Evolutionary conservation across 768 basidiomycete species (phyloP).

Genomic region (Dendrothele bispora): DNA sequence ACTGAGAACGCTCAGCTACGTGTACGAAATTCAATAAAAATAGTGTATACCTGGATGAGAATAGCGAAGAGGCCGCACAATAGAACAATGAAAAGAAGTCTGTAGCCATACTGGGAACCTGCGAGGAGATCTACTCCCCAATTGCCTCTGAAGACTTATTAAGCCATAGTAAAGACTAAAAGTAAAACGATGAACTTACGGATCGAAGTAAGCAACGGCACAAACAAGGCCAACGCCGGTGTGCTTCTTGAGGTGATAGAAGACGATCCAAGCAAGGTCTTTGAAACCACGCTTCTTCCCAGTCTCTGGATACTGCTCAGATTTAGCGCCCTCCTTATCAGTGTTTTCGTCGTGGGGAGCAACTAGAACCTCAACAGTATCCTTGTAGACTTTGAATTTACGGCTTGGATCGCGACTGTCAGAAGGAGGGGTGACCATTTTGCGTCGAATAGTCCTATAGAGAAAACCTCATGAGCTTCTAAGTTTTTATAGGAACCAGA

Average conservation of each 20-base stretch:
- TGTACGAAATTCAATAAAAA: not conserved
- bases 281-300: too few species aligned
- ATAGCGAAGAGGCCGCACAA: constrained; percentile 82
- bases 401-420: too few species aligned
- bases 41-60: constrained; percentile 65
- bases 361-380: too few species aligned
- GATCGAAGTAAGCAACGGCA: constrained; percentile 87
- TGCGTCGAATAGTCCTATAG: too few species aligned
- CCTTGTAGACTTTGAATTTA: too few species aligned
- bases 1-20: constrained; percentile 34
- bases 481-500: too few species aligned
- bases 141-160: constrained; percentile 56
- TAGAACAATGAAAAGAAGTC: constrained; percentile 82
- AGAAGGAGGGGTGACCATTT: too few species aligned
- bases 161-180: not conserved
- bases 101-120: constrained; percentile 83
- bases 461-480: too few species aligned
- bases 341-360: too few species aligned
- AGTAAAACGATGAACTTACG: constrained; percentile 39
- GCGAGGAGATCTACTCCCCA: constrained; percentile 92
- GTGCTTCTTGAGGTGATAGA: constrained; percentile 61
- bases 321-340: too few species aligned
- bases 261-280: constrained; percentile 28
- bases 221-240: constrained; percentile 86
- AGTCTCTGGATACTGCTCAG: too few species aligned